phyloP scores from a whole-genome alignment of 768 basidiomycete genomes.

The Austroboletus festivus region DNA sequence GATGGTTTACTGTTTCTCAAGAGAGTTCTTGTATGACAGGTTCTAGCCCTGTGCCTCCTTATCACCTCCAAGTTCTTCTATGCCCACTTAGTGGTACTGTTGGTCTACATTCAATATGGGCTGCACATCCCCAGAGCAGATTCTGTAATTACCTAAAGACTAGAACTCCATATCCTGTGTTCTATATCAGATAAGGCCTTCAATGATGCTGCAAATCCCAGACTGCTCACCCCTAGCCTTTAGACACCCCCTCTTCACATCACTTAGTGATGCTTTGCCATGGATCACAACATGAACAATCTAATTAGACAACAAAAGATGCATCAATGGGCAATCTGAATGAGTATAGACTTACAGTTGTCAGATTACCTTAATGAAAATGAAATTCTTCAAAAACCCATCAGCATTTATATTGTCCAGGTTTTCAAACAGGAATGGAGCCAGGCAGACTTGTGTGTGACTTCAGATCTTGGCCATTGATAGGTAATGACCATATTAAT shows the following conservation, averaged over 20 bases:
- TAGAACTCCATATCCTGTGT: no score
- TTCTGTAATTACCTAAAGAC: no score
- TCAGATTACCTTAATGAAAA: background rate
- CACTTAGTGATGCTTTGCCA: background rate
- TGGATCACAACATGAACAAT: background rate
- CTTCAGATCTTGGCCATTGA: no score
- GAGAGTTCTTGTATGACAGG: no score
- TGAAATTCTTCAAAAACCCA: background rate
- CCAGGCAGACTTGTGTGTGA: no score
- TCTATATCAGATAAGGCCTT: constrained; percentile 1
- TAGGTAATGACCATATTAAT: no score
- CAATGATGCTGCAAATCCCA: background rate
- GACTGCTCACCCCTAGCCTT: background rate
- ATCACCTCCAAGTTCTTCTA: no score
- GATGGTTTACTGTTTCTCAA: no score
- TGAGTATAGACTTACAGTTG: background rate
- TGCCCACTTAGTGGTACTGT: no score
- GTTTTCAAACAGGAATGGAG: background rate
- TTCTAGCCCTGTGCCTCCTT: no score
- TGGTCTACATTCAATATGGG: no score
- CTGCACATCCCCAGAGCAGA: no score
- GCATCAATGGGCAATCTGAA: background rate
- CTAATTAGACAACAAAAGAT: background rate
- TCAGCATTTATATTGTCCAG: background rate
- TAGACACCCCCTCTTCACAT: background rate